Evolutionary conservation across 306 rosid species (phyloP), one percentile per base, ranked within the genome.

Genomic region (Arachis stenosperma): DNA sequence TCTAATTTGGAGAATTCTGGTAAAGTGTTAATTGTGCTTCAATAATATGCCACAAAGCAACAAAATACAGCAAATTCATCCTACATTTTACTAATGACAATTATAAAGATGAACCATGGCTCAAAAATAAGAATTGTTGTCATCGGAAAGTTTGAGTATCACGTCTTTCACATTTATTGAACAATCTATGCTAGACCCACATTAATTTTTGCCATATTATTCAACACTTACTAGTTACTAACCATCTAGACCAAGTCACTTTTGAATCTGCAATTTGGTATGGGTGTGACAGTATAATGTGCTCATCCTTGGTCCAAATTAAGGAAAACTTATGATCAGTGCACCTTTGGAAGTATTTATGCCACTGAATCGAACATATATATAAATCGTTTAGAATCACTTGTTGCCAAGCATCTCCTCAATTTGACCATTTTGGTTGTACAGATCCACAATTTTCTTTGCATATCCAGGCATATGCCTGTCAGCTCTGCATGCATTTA

Each of bases 351-450:
- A 75, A 76, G 58, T 53, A 81, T 12, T 63, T 40, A 42, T 44
- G 73, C 54, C 59, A 65, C n/a, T 57, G 44, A 54, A 48, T 63
- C 64, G 13, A 63, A 44, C 41, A 52, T 65, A 43, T 2, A 43
- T 2, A 50, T 9, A 40, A 4, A 60, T 70, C 70, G 15, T 48
- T 37, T 12, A n/a, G 22, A 6, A 39, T 87, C 77, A 79, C 86
- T 89, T 89, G 73, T 75, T 46, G 46, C 94, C 84, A 61, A 91
- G 79, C 78, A 91, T 88, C 84, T 75, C 71, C 52, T 91, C 89
- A 54, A 94, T 89, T 87, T 91, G 88, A 78, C 96, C 97, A 63
- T 91, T 88, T 82, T 86, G 75, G 89, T 94, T 91, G 87, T 94
- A 94, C 78, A 78, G 50, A 61, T 91, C 95, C 82, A 94, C 97